These are phyloP conservation scores for Tolypocladium pustulatum DNA, from an alignment of 2,329 filamentous ascomycete genomes.

Conservation along the genomic window DNA sequence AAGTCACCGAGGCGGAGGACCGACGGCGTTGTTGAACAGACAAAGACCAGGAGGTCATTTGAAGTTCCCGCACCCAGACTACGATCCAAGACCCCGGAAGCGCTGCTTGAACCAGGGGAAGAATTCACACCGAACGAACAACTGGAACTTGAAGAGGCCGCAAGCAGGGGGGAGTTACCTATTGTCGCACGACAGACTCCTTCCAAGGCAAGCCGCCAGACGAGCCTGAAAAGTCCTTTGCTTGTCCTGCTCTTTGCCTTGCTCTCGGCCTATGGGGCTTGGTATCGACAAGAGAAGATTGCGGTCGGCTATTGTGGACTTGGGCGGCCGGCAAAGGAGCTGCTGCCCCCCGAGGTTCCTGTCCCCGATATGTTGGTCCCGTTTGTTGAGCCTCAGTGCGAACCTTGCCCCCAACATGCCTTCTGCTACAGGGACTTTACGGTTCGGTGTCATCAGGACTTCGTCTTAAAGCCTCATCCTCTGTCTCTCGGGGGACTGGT, in stretches of 20 bases:
- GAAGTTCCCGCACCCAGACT: conserved; percentile 38
- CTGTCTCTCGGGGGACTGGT: conserved; percentile 70
- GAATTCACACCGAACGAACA: conserved; percentile 93
- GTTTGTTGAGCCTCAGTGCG: conserved; percentile 69
- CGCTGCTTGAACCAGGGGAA: conserved; percentile 58
- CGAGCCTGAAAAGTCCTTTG: conserved; percentile 52
- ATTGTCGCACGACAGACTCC: conserved; percentile 32
- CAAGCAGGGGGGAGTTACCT: conserved; percentile 38
- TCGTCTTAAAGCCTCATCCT: conserved; percentile 75
- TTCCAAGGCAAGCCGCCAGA: conserved; percentile 21
- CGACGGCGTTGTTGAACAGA: conserved; percentile 18
- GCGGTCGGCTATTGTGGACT: conserved; percentile 91
- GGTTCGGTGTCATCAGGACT: conserved; percentile 76
- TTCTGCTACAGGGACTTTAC: conserved; percentile 73
- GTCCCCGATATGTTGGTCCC: conserved; percentile 64
- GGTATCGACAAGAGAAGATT: conserved; percentile 94
- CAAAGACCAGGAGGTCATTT: conserved; percentile 40
- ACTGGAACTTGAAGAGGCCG: conserved; percentile 64
- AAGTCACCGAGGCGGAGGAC: conserved; percentile 35
- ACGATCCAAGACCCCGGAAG: conserved; percentile 22
- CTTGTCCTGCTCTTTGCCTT: conserved; percentile 62
- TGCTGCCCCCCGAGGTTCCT: conserved; percentile 36
- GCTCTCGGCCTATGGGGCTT: conserved; percentile 61
- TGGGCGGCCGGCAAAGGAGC: conserved; percentile 48
- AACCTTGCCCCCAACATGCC: conserved; percentile 82